Base-by-base conservation (phyloP, 2,329 filamentous ascomycete species). In the Teratosphaeria gauchensis region DNA sequence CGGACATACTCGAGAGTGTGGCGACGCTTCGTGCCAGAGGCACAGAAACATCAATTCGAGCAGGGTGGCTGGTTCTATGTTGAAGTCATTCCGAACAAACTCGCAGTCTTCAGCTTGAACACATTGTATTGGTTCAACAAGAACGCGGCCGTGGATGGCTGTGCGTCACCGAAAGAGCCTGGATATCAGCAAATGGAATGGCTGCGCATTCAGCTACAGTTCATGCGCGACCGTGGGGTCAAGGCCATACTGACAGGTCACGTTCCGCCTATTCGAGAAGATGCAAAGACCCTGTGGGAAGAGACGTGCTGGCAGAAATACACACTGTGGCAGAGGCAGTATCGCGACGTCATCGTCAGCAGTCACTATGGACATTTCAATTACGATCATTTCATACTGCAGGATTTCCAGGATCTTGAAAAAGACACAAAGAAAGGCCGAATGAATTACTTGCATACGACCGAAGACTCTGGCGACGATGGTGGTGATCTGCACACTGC, bases 221-320 rank as follows among this genome's bases (percentile, higher is more conserved):
- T 90, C 63, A 77, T 97, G 72, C 88, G 94, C 55, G 80, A 87
- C 32, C 84, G 90, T 56, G 87, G 89, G 51, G 90, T 96, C 85
- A 97, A 97, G 76, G 94, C 88, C 14, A 96, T 99, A 56, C 76
- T 99, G 56, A 95, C 89, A 66, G 92, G 94, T 1, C 94, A 99
- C 73, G 91, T 99, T 3, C 92, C 94, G 1, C 94, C 94, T 0
- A 92, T 92, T 0, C 82, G 92, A 61, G 94, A 92, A 1, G 81
- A 84, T 38, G 87, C 85, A 74, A 97, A 97, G 78, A 83, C 84
- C 68, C 85, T 84, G 62, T 99, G 94, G 94, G 91, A 96, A 65
- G 92, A 97, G 78, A 91, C 89, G 0, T 99, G 94, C 76, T 99
- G 92, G 92, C 92, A 96, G 72, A 96, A 95, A 72, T 99, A 96